phyloP scores from a whole-genome alignment of 345 rosid species.

The Boechera stricta region DNA sequence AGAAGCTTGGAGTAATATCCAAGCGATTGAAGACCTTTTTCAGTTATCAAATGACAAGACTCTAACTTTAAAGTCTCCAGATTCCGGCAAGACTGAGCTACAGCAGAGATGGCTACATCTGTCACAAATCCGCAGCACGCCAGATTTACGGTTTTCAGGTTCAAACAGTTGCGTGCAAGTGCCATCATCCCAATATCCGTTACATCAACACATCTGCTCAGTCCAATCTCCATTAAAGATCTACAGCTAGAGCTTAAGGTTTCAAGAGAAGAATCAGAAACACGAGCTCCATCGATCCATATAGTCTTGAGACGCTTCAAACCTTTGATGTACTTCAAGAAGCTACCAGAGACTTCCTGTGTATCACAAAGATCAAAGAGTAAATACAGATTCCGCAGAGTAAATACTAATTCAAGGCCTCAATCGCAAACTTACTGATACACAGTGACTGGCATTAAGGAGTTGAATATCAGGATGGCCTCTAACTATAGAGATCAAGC shows the following conservation, averaged over 20 bases:
- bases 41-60: conserved; percentile 82
- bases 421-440: conserved; percentile 58
- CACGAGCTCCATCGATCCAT: conserved; percentile 65
- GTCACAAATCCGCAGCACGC: conserved; percentile 77
- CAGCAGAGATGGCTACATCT: conserved; percentile 71
- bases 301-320: conserved; percentile 66
- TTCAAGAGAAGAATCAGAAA: conserved; percentile 57
- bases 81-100: conserved; percentile 69
- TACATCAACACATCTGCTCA: conserved; percentile 76
- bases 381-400: background rate
- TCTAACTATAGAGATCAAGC: conserved; percentile 57
- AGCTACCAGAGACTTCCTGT: conserved; percentile 61
- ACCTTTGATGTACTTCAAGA: conserved; percentile 52
- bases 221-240: conserved; percentile 68
- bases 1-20: conserved; percentile 65
- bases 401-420: background rate
- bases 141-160: conserved; percentile 64
- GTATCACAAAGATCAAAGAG: conserved; percentile 8
- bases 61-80: conserved; percentile 78
- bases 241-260: conserved; percentile 61
- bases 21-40: conserved; percentile 72
- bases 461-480: conserved; percentile 64
- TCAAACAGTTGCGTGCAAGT: conserved; percentile 64
- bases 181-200: conserved; percentile 61
- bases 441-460: conserved; percentile 67